phyloP scores from a whole-genome alignment of 108 stramenopile genomes.

The Skeletonema potamos region DNA sequence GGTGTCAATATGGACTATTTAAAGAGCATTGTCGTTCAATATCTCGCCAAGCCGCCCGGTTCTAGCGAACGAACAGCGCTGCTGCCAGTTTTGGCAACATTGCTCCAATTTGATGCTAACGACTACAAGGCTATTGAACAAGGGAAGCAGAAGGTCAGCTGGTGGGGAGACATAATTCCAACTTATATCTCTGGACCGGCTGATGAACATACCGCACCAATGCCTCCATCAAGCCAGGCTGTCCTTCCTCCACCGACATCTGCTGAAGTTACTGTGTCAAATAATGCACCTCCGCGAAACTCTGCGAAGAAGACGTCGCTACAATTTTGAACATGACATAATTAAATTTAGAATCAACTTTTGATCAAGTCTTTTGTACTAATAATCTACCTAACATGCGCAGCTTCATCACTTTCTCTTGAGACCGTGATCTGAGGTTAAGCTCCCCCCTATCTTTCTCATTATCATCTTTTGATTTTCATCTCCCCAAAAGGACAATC shows the following conservation, averaged over 20 bases:
- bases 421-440: too few species aligned
- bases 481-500: too few species aligned
- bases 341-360: not conserved
- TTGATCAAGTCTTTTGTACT: not conserved
- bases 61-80: conserved; percentile 81
- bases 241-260: conserved; percentile 26
- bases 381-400: too few species aligned
- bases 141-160: conserved; percentile 77
- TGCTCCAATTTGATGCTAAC: conserved; percentile 80
- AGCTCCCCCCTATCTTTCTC: too few species aligned
- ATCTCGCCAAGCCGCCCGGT: conserved; percentile 82
- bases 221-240: conserved; percentile 12
- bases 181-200: conserved; percentile 52
- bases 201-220: not conserved
- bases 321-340: conserved; percentile 44
- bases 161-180: conserved; percentile 76
- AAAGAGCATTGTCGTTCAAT: conserved; percentile 91
- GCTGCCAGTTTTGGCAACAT: conserved; percentile 82
- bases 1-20: conserved; percentile 91
- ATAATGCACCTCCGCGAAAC: conserved; percentile 6
- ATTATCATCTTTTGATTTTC: too few species aligned
- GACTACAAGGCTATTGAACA: conserved; percentile 87
- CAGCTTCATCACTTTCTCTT: too few species aligned
- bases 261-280: conserved; percentile 44
- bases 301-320: conserved; percentile 45